These are phyloP conservation scores for Nemania sp. DNA, from an alignment of 2,329 filamentous ascomycete species.

Conservation along the genomic window DNA sequence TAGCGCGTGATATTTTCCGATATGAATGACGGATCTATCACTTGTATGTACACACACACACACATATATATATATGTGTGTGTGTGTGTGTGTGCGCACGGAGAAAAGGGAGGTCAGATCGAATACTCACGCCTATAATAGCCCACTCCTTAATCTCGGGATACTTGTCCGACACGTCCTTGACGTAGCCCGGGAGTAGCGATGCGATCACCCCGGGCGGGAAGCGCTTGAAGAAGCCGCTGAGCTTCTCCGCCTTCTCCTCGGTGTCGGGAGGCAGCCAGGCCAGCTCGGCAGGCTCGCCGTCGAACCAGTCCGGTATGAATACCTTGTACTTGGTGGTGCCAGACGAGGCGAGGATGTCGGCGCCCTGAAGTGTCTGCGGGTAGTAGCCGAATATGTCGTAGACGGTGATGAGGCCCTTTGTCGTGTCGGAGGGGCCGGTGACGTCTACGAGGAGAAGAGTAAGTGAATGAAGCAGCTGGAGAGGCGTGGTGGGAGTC, in stretches of 20 bases:
- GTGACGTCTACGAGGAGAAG: slow-evolving; percentile 53
- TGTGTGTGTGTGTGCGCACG: not conserved
- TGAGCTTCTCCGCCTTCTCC: slow-evolving; percentile 65
- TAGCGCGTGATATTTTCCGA: too few relatives aligned
- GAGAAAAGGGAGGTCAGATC: not conserved
- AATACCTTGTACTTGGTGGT: slow-evolving; percentile 78
- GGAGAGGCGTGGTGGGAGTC: not conserved
- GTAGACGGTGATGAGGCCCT: slow-evolving; percentile 65
- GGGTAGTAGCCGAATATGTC: slow-evolving; percentile 76
- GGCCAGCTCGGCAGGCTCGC: slow-evolving; percentile 63
- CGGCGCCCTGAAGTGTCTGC: slow-evolving; percentile 72
- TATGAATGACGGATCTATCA: too few relatives aligned
- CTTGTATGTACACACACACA: too few relatives aligned
- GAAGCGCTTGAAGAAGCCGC: slow-evolving; percentile 60
- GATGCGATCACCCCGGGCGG: slow-evolving; percentile 52
- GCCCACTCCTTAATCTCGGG: slow-evolving; percentile 62
- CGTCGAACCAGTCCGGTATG: slow-evolving; percentile 91
- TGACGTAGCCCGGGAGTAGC: slow-evolving; percentile 59
- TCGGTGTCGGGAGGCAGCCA: slow-evolving; percentile 66
- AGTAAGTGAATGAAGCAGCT: not conserved
- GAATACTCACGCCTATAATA: slow-evolving; percentile 59
- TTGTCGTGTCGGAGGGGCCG: slow-evolving; percentile 52
- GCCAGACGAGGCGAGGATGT: slow-evolving; percentile 63
- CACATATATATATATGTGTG: too few relatives aligned
- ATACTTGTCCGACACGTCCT: slow-evolving; percentile 57